phyloP scores from a whole-genome alignment of 352 stramenopile species.

The Phytophthora sp. region DNA sequence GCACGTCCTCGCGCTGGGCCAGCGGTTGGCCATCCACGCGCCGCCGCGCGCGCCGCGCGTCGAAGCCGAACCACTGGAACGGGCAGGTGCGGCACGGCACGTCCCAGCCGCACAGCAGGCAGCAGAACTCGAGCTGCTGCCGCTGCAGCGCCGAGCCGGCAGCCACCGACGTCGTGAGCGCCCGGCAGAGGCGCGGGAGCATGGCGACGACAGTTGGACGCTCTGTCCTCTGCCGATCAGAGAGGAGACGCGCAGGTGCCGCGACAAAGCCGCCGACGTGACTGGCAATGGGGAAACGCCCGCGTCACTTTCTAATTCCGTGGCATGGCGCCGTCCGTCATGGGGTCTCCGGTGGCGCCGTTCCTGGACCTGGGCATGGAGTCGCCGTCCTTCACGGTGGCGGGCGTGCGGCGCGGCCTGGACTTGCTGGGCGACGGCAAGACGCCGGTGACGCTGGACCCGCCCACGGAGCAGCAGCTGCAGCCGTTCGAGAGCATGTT shows the following conservation, averaged over 20 bases:
- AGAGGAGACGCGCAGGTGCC: too few species aligned
- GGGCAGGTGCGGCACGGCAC: slow-evolving; percentile 63
- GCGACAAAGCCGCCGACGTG: too few species aligned
- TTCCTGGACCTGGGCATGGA: slow-evolving; percentile 48
- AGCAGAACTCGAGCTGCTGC: slow-evolving; percentile 76
- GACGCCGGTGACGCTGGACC: slow-evolving; percentile 27
- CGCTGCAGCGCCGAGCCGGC: slow-evolving; percentile 41
- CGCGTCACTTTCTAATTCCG: slow-evolving; percentile 21
- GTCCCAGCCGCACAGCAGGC: slow-evolving; percentile 69
- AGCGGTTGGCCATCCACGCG: too few species aligned
- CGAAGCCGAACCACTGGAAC: slow-evolving; percentile 73
- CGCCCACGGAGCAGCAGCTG: slow-evolving; percentile 38
- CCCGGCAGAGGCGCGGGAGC: too few species aligned
- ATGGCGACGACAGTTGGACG: too few species aligned
- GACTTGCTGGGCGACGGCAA: slow-evolving; percentile 39
- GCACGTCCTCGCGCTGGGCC: slow-evolving; percentile 18
- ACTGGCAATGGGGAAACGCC: too few species aligned
- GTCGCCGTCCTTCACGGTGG: slow-evolving; percentile 20
- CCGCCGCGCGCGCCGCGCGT: slow-evolving; percentile 38
- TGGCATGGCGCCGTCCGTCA: slow-evolving; percentile 26
- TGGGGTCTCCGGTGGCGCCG: slow-evolving; percentile 25
- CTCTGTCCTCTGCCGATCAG: too few species aligned
- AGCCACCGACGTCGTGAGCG: too few species aligned
- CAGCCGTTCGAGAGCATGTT: slow-evolving; percentile 63
- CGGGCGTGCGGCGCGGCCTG: slow-evolving; percentile 34